These are phyloP conservation scores for Myriosclerotinia scirpicola DNA, from an alignment of 2,329 filamentous ascomycete species.

Conservation along the genomic window DNA sequence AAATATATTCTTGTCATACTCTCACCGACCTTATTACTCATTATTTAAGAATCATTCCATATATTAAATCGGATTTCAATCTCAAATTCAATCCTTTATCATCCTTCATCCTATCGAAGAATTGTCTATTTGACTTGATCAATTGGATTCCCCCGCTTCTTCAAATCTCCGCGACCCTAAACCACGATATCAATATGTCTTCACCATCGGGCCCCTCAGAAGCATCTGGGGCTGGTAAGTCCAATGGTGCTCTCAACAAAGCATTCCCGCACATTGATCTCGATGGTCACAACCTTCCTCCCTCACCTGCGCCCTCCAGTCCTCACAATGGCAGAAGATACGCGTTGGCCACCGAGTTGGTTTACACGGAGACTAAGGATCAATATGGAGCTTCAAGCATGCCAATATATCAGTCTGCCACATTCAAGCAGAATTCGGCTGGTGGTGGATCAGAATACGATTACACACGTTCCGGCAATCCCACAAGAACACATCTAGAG, in stretches of 20 bases:
- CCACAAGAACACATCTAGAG: conserved; percentile 92
- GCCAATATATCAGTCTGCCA: conserved; percentile 97
- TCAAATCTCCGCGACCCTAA: neutral
- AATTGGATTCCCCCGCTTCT: conserved; percentile 15
- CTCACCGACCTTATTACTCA: neutral
- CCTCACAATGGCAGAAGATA: conserved; percentile 85
- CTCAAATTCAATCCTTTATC: neutral
- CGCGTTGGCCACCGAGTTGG: conserved; percentile 90
- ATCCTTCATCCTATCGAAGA: neutral
- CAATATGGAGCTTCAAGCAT: conserved; percentile 97
- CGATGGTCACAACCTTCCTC: conserved; percentile 81
- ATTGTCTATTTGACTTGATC: neutral
- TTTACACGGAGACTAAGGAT: conserved; percentile 93
- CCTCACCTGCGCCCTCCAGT: conserved; percentile 89
- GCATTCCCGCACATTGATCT: conserved; percentile 61
- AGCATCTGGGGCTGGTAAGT: conserved; percentile 31
- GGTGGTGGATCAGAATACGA: conserved; percentile 86
- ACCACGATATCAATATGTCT: conserved; percentile 34
- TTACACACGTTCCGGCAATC: conserved; percentile 97
- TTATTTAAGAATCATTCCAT: neutral
- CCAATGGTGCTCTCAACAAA: conserved; percentile 35
- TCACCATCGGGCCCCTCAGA: conserved; percentile 37
- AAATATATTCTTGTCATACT: conserved; percentile 5
- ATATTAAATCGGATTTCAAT: neutral
- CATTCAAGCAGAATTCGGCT: conserved; percentile 90